Evolutionary conservation across 345 rosid genomes (phyloP).

Genomic region (Euphorbia peplus): DNA sequence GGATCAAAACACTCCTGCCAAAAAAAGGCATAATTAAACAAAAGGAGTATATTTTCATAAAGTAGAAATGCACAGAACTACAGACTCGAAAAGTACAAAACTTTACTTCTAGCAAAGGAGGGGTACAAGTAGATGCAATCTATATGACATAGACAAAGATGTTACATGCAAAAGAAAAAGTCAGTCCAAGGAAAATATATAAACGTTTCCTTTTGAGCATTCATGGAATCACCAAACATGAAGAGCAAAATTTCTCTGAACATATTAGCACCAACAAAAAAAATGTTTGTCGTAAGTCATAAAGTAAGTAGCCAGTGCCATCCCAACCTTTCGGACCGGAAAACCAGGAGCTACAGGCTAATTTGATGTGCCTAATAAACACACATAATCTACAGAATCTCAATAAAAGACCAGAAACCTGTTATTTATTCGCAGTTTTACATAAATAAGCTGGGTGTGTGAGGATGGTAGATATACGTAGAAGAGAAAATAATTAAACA

Average conservation of each 20-base stretch:
- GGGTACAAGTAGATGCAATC: not conserved
- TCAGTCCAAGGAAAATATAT: not conserved
- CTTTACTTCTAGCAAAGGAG: not conserved
- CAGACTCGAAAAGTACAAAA: not conserved
- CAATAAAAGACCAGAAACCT: not conserved
- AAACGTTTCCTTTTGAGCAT: not conserved
- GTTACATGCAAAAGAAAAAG: not conserved
- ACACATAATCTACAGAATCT: not conserved
- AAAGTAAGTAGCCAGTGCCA: not conserved
- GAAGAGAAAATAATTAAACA: too few species aligned
- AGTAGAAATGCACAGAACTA: not conserved
- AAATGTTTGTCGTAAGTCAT: not conserved
- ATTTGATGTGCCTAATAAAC: not conserved
- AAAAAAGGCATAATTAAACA: conserved; percentile 22
- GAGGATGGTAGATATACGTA: too few species aligned
- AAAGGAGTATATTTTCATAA: not conserved
- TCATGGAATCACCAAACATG: not conserved
- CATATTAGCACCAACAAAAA: too few species aligned
- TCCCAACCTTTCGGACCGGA: not conserved
- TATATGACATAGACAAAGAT: not conserved
- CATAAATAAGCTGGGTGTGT: not conserved
- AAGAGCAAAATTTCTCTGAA: not conserved
- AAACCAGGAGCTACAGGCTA: not conserved
- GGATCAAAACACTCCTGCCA: conserved; percentile 96
- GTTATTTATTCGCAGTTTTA: not conserved